Evolutionary conservation across 495 filamentous ascomycete genomes (phyloP), one percentile per base, ranked within the genome.

Genomic region (Pyrenopolyporus hunteri): DNA sequence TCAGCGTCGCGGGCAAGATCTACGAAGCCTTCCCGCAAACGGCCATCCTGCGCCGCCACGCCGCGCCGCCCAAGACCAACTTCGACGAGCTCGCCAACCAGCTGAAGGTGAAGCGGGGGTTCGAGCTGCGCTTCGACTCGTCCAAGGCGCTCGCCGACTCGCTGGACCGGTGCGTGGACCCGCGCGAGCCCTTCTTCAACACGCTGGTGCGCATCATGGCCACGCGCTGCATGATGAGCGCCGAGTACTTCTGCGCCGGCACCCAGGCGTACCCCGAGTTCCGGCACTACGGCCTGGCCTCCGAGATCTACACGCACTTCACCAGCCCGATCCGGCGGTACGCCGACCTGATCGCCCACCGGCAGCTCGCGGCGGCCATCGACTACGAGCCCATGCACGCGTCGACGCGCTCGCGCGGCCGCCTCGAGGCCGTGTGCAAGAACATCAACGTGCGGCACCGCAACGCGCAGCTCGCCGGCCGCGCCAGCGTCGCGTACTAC

Each of bases 281-380:
- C 84, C 84, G 92, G 26, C 94, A 98, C 73, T 98, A 98, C 74
- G 95, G 94, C 55, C 82, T 98, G 2, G 94, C 94, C 0, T 90
- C 85, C 6, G 91, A 96, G 63, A 98, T 98, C 70, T 98, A 98
- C 79, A 98, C 94, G 1, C 94, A 98, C 74, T 98, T 98, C 78
- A 98, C 94, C 2, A 93, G 89, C 4, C 95, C 94, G 6, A 98
- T 98, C 72, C 88, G 94, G 25, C 90, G 95, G 9, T 98, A 98
- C 71, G 93, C 95, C 9, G 94, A 98, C 77, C 82, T 98, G 0
- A 83, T 94, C 29, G 94, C 91, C 2, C 94, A 98, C 71, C 85
- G 94, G 16, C 94, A 98, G 75, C 87, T 98, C 40, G 92, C 94
- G 3, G 92, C 93, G 2, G 93, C 95, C 6, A 97, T 98, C 69